Evolutionary conservation across 2,329 filamentous ascomycete species (phyloP), one percentile per base, ranked within the genome.

Genomic region (Arachnopeziza araneosa): DNA sequence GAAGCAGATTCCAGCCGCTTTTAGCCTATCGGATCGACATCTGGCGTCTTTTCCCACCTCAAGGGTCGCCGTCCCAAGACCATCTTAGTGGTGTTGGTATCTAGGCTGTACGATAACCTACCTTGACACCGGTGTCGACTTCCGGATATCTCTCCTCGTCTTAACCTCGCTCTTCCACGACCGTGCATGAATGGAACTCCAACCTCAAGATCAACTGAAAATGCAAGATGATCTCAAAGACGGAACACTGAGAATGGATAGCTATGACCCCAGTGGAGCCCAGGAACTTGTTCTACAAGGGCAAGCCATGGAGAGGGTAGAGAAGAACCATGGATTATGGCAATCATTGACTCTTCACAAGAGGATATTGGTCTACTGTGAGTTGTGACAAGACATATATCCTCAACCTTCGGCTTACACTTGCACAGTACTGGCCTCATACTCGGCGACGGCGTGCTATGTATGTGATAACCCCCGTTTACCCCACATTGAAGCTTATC

Each of bases 391-490:
- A 24, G 8, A 19, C n/a, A 26, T 1, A 22, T 52, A 23, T 5
- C 19, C 50, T 52, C 50, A 23, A 22, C 24, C 4, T n/a, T 52
- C 7, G 19, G 22, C 50, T 52, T 24, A 52, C n/a, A 21, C 2
- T 52, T 52, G 3, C 7, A 14, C 57, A 65, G 63, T 63, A 44
- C 22, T 65, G 19, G 58, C 61, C 21, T 61, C 61, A 2, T 65
- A 65, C 36, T 57, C 60, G 22, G 63, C 61, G 36, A 60, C 63
- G n/a, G 63, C 63, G 21, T 55, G 56, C 23, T 65, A 61, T 56
- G 61, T 65, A 55, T 50, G 63, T 56, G 6, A 17, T 24, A 23
- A 12, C 4, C 21, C 7, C 21, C 4, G 4, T 52, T 24, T 24
- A 52, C 50, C 19, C 21, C 14, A 24, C 21, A 52, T 3, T 24